These are phyloP conservation scores for Ustilago cynodontis DNA, from an alignment of 1,284 basidiomycete genomes.

Conservation along the genomic window DNA sequence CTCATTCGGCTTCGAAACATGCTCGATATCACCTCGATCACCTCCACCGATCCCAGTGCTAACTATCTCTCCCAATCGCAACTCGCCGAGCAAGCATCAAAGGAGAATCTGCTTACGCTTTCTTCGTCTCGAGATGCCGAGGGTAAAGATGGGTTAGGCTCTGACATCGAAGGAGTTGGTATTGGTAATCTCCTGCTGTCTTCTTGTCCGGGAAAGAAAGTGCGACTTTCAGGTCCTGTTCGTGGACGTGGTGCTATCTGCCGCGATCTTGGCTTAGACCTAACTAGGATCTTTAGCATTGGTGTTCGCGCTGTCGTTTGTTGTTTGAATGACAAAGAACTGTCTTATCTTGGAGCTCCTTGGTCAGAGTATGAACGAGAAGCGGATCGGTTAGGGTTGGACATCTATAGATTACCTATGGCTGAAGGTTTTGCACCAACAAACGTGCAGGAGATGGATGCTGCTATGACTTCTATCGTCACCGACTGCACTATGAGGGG, in stretches of 20 bases:
- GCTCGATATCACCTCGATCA: slow-evolving; percentile 51
- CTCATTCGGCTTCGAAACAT: slow-evolving; percentile 54
- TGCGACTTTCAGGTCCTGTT: slow-evolving; percentile 83
- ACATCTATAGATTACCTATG: slow-evolving; percentile 82
- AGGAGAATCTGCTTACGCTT: slow-evolving; percentile 20
- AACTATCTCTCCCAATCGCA: slow-evolving; percentile 35
- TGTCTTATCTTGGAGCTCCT: slow-evolving; percentile 83
- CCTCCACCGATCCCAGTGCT: slow-evolving; percentile 28
- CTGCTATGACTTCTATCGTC: slow-evolving; percentile 79
- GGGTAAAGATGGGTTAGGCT: slow-evolving; percentile 11
- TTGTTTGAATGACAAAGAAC: slow-evolving; percentile 87
- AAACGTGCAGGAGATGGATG: slow-evolving; percentile 83
- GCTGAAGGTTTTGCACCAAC: slow-evolving; percentile 90
- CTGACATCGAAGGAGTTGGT: slow-evolving; percentile 16
- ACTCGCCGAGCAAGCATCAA: slow-evolving; percentile 27
- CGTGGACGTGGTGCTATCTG: slow-evolving; percentile 86
- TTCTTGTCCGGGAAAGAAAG: slow-evolving; percentile 96
- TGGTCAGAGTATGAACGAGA: slow-evolving; percentile 81
- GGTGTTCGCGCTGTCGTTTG: slow-evolving; percentile 87
- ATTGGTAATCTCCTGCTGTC: slow-evolving; percentile 91
- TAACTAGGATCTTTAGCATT: slow-evolving; percentile 80
- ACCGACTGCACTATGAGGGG: slow-evolving; percentile 82
- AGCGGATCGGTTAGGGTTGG: slow-evolving; percentile 78
- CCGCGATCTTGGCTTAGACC: slow-evolving; percentile 82
- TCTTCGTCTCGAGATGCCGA: slow-evolving; percentile 17